Evolutionary conservation across 768 basidiomycete genomes (phyloP).

Genomic region (Tulasnella sp.): DNA sequence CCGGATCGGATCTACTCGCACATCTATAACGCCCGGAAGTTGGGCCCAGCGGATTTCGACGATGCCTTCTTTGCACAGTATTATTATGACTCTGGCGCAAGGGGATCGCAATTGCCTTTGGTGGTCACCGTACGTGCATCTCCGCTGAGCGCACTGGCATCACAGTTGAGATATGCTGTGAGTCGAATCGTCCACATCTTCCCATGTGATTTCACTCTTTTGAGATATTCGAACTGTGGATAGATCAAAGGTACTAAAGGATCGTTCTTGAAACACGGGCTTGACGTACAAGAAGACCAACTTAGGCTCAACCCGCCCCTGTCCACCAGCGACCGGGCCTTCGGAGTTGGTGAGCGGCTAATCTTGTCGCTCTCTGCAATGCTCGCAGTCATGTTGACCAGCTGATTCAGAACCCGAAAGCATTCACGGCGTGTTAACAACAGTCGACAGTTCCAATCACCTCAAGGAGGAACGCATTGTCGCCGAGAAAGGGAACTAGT

Average conservation of each 20-base stretch:
- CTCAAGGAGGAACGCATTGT: background rate
- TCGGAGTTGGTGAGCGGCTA: constrained; percentile 15
- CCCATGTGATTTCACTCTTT: background rate
- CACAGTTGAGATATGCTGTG: constrained; percentile 27
- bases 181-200: background rate
- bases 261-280: constrained; percentile 28
- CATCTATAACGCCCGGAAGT: constrained; percentile 24
- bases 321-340: constrained; percentile 12
- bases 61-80: constrained; percentile 25
- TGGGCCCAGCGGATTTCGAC: constrained; percentile 25
- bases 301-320: constrained; percentile 19
- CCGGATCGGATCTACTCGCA: constrained; percentile 25
- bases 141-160: constrained; percentile 26
- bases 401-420: constrained; percentile 7
- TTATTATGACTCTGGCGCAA: constrained; percentile 20
- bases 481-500: constrained; percentile 17
- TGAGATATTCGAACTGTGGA: background rate
- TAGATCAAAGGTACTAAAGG: constrained; percentile 27
- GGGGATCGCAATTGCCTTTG: constrained; percentile 22
- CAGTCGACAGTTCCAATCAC: constrained; percentile 5
- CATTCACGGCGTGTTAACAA: constrained; percentile 17
- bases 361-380: too few species aligned
- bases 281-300: constrained; percentile 30
- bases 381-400: background rate
- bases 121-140: constrained; percentile 26